phyloP scores from a whole-genome alignment of 331 rosid species.

The Phaseolus coccineus region DNA sequence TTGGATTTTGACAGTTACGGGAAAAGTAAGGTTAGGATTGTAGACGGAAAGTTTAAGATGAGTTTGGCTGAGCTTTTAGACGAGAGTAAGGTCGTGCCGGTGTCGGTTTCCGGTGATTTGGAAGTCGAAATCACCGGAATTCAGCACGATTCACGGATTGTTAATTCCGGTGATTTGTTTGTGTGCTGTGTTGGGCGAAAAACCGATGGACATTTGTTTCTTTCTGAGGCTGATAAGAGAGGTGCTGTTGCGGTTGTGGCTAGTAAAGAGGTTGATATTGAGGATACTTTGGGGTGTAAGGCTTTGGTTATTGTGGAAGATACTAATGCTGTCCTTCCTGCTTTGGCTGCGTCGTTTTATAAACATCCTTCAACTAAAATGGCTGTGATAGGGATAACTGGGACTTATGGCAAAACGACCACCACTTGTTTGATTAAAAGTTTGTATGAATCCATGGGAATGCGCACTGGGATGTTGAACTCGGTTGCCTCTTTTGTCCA shows the following conservation, averaged over 20 bases:
- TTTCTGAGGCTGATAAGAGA: conserved; percentile 96
- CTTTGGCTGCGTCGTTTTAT: conserved; percentile 82
- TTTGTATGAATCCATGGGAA: conserved; percentile 91
- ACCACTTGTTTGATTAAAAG: conserved; percentile 80
- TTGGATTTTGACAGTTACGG: conserved; percentile 83
- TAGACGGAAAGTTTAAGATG: conserved; percentile 85
- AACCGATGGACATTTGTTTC: conserved; percentile 71
- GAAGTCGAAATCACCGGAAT: conserved; percentile 91
- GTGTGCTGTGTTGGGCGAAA: conserved; percentile 76
- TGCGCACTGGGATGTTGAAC: conserved; percentile 85
- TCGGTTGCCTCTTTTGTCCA: conserved; percentile 80
- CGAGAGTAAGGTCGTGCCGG: conserved; percentile 92
- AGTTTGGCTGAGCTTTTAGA: conserved; percentile 91
- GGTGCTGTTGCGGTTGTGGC: conserved; percentile 96
- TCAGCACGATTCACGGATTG: conserved; percentile 86
- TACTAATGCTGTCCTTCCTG: conserved; percentile 71
- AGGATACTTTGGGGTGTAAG: conserved; percentile 83
- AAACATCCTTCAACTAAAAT: conserved; percentile 79
- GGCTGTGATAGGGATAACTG: conserved; percentile 84
- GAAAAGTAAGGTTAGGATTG: conserved; percentile 71
- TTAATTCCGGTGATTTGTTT: conserved; percentile 79
- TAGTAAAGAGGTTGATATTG: conserved; percentile 87
- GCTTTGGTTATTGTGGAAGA: conserved; percentile 97
- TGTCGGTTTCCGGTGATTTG: conserved; percentile 83
- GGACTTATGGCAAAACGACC: conserved; percentile 86